Evolutionary conservation across 179 eudicot genomes (phyloP).

Genomic region (Drosera spatulata): DNA sequence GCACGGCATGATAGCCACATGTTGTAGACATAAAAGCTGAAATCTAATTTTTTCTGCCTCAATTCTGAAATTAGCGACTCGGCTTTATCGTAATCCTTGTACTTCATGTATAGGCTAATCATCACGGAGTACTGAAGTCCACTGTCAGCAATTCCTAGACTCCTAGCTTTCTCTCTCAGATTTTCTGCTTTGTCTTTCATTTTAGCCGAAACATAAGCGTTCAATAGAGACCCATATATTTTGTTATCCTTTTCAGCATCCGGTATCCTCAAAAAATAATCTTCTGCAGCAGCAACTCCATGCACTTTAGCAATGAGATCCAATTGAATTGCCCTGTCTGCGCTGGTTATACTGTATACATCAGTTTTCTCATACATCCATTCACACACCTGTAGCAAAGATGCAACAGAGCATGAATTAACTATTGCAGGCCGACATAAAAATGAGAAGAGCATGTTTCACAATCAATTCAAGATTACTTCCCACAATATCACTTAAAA

Average conservation of each 20-base stretch:
- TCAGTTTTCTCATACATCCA: conserved; percentile 77
- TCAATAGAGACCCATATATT: conserved; percentile 74
- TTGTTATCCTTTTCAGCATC: conserved; percentile 50
- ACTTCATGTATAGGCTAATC: conserved; percentile 86
- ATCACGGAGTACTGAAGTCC: conserved; percentile 71
- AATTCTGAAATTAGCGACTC: conserved; percentile 50
- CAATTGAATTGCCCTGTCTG: conserved; percentile 79
- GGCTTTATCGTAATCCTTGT: conserved; percentile 52
- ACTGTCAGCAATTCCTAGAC: conserved; percentile 34
- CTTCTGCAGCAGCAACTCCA: conserved; percentile 69
- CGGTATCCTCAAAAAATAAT: conserved; percentile 55
- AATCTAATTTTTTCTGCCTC: conserved; percentile 38
- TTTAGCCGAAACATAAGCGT: conserved; percentile 62
- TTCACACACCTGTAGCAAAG: conserved; percentile 51
- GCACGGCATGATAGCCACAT: conserved; percentile 80
- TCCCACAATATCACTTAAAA: too few species aligned
- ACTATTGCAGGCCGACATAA: too few species aligned
- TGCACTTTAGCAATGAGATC: conserved; percentile 78
- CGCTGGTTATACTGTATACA: conserved; percentile 42
- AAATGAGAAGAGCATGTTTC: too few species aligned
- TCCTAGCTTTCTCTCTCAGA: conserved; percentile 46
- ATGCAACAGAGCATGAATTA: neutral
- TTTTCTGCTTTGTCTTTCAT: conserved; percentile 58
- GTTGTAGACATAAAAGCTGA: conserved; percentile 73
- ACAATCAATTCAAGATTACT: too few species aligned